These are phyloP conservation scores for Castanea crenata DNA, from an alignment of 306 rosid species.

Conservation along the genomic window DNA sequence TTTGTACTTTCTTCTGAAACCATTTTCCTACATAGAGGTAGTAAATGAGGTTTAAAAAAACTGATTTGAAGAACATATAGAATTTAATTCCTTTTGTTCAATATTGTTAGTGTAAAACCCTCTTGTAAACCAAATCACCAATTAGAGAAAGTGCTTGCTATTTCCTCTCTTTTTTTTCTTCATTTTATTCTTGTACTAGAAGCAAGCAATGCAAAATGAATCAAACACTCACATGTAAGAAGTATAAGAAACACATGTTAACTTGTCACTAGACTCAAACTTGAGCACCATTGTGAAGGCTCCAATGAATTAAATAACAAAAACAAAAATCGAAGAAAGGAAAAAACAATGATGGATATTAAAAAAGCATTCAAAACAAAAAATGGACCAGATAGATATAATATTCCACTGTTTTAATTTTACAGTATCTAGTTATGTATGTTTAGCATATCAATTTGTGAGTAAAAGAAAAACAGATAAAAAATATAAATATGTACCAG, in stretches of 20 bases:
- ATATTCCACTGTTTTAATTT: not conserved
- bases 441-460: not conserved
- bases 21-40: not conserved
- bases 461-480: not conserved
- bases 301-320: not conserved
- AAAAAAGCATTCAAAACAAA: not conserved
- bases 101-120: not conserved
- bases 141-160: not conserved
- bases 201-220: not conserved
- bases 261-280: not conserved
- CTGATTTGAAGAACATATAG: not conserved
- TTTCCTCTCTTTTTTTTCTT: not conserved
- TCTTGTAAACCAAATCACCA: not conserved
- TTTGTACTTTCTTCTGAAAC: not conserved
- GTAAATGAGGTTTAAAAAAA: not conserved
- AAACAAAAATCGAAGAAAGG: too few relatives aligned
- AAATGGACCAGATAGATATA: not conserved
- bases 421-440: not conserved
- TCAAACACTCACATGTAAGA: not conserved
- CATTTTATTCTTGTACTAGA: not conserved
- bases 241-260: not conserved
- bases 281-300: not conserved
- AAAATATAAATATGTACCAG: constrained; percentile 47
- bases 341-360: not conserved
- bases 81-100: not conserved